Base-by-base conservation (phyloP, 257 asterid genomes). In the Vinca minor region DNA sequence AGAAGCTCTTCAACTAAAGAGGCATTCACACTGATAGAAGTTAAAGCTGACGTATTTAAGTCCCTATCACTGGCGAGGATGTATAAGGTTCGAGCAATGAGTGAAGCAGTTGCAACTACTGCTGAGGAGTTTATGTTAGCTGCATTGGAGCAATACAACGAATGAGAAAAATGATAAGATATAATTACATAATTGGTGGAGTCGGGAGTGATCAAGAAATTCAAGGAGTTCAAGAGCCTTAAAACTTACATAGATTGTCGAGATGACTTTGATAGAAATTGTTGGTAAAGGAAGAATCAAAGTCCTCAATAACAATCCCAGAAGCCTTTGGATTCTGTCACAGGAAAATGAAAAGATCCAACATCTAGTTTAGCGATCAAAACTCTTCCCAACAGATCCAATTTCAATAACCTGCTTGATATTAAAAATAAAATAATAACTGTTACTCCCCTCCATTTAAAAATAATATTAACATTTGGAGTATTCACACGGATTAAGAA, bases 221-320 rank as follows among this genome's bases (percentile, higher is more conserved):
- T 63, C 28, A 35, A 54, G 26, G 32, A 57, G 64, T 26, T 21
- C 47, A 70, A 68, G 69, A 69, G 61, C 67, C 62, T 70, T 71
- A 68, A 61, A 73, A 85, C 98, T 84, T 64, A 92, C 98, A 81
- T 71, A 76, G 80, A 81, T 81, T 87, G 79, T 92, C 98, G 52
- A 89, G 84, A 82, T 89, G 96, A 70, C 98, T 92, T 82, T 92
- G 97, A 78, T 92, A 92, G 82, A 83, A 92, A 69, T 81, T 77
- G 81, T 89, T 89, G 78, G 89, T 79, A 72, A 87, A 92, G 57
- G 86, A 65, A 72, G 87, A 64, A 83, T 92, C 98, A 28, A 92
- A 92, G 78, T 92, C 98, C 81, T 87, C 96, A 81, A 92, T 64
- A 71, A 92, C 95, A 63, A 92, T 67, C 53, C 97, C 98, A 58